These are phyloP conservation scores for Globisporangium recalcitrans DNA, from an alignment of 352 stramenopile genomes.

Conservation along the genomic window DNA sequence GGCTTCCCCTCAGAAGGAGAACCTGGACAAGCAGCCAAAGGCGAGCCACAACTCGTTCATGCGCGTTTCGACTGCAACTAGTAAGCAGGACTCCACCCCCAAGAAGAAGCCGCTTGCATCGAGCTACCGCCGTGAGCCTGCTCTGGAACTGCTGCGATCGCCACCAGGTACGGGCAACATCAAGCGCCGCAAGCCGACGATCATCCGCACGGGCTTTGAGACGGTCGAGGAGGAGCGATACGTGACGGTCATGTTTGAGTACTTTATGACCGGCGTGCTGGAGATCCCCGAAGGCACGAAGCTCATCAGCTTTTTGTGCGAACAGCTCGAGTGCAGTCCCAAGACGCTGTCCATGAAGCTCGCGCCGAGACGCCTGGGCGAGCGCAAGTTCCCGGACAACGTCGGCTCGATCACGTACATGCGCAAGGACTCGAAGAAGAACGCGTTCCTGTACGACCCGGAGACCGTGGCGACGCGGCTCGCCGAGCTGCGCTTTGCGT, in stretches of 20 bases:
- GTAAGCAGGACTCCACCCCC: neutral
- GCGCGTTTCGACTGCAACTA: neutral
- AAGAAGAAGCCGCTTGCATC: conserved; percentile 1
- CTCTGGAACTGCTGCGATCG: conserved; percentile 3
- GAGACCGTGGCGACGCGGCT: conserved; percentile 13
- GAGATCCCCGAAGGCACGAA: conserved; percentile 47
- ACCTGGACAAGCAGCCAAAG: neutral
- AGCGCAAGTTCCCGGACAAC: conserved; percentile 55
- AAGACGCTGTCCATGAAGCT: conserved; percentile 73
- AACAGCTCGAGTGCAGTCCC: conserved; percentile 42
- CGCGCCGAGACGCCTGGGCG: conserved; percentile 38
- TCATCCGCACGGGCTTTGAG: conserved; percentile 75
- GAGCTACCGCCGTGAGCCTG: neutral
- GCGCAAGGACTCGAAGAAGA: conserved; percentile 21
- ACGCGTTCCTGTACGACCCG: neutral
- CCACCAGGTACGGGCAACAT: conserved; percentile 18
- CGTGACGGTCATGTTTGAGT: conserved; percentile 53
- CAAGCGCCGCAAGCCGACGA: conserved; percentile 45
- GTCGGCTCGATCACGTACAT: conserved; percentile 51
- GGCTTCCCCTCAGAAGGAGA: conserved; percentile 4
- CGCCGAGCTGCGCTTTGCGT: conserved; percentile 22
- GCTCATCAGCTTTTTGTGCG: conserved; percentile 54
- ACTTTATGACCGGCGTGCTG: conserved; percentile 52
- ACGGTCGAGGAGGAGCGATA: conserved; percentile 58
- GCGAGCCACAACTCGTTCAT: neutral